phyloP scores from a whole-genome alignment of 768 basidiomycete species.

The Hygrocybe coccinea region DNA sequence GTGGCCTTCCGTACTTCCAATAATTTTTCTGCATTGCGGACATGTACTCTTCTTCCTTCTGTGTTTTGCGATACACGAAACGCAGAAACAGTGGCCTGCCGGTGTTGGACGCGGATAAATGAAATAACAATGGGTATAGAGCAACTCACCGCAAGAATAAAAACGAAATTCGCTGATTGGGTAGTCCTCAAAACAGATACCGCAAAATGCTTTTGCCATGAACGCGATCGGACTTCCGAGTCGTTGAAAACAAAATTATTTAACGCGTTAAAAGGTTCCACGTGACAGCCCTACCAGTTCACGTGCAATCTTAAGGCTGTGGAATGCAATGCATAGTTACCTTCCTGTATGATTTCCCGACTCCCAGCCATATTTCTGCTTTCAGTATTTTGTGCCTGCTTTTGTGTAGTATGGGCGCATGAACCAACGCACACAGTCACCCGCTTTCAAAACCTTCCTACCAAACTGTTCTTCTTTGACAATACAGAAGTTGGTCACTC shows the following conservation, averaged over 20 bases:
- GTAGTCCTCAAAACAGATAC: too few relatives aligned
- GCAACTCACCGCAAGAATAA: too few relatives aligned
- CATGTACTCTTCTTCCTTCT: neutral
- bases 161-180: too few relatives aligned
- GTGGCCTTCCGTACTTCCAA: neutral
- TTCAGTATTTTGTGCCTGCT: constrained; percentile 15
- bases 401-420: constrained; percentile 28
- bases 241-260: too few relatives aligned
- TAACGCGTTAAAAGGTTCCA: too few relatives aligned
- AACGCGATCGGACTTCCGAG: too few relatives aligned
- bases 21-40: neutral
- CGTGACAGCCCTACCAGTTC: too few relatives aligned
- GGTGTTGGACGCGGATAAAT: too few relatives aligned
- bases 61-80: neutral
- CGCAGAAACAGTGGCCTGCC: neutral
- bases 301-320: too few relatives aligned
- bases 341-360: constrained; percentile 25
- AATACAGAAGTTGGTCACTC: constrained; percentile 82
- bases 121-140: too few relatives aligned
- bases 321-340: too few relatives aligned
- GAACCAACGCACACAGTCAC: constrained; percentile 46
- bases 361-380: constrained; percentile 18
- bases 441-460: constrained; percentile 68
- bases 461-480: constrained; percentile 84
- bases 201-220: too few relatives aligned